Conservation (phyloP, 2,329 filamentous ascomycete genomes). For the Elsinoe fawcettii region DNA sequence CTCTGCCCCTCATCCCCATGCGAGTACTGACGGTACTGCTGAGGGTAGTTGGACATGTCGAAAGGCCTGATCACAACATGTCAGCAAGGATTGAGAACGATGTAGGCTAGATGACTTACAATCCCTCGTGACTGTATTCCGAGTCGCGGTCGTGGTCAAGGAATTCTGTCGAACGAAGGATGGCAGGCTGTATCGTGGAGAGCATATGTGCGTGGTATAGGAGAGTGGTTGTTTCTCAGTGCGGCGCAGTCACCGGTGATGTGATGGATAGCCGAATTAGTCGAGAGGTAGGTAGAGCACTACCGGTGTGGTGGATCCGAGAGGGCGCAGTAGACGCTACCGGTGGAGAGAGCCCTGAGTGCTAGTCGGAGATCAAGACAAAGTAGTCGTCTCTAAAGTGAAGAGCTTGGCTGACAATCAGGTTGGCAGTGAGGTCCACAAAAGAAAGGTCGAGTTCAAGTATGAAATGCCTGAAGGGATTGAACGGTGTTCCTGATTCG, state of each 20-base stretch:
- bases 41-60: slow-evolving; percentile 8
- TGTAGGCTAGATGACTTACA: background rate
- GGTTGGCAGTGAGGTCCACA: background rate
- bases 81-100: background rate
- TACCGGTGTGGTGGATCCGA: slow-evolving; percentile 10
- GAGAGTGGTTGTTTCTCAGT: background rate
- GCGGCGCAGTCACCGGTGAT: background rate
- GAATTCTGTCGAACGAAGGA: slow-evolving; percentile 11
- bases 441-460: background rate
- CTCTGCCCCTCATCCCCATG: slow-evolving; percentile 10
- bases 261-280: background rate
- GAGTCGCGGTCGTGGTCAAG: background rate
- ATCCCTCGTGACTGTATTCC: background rate
- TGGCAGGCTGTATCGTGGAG: slow-evolving; percentile 10
- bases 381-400: background rate
- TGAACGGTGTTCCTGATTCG: background rate
- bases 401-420: background rate
- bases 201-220: slow-evolving; percentile 5
- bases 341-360: slow-evolving; percentile 23
- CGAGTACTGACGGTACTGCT: slow-evolving; percentile 12
- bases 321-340: slow-evolving; percentile 44
- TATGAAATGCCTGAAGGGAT: background rate
- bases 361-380: background rate
- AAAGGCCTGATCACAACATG: background rate
- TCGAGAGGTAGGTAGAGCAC: background rate